Base-by-base conservation (phyloP, 2,329 filamentous ascomycete species). In the Diaporthe citri region DNA sequence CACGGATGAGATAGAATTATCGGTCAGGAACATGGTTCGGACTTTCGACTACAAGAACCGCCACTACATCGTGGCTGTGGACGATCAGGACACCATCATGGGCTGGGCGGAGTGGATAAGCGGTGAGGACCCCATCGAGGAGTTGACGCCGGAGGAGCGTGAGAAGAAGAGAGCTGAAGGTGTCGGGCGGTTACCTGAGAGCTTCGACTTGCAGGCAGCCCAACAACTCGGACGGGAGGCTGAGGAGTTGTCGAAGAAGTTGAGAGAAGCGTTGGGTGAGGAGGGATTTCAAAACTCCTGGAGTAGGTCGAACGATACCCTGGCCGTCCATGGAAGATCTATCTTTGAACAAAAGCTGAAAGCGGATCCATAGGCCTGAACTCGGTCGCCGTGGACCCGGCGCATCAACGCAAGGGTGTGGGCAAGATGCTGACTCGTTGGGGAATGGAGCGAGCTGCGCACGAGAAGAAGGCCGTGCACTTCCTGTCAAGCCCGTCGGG, bases 331-430 rank as follows among this genome's bases (percentile, higher is more conserved):
- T 15, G 43, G 9, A 28, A 39, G 8, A 13, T n/a, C 39, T 46
- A 46, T 46, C n/a, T 31, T 62, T 34, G 13, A 39, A n/a, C 34
- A 9, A 39, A 13, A 17, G 46, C 46, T 67, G 46, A 67, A 9
- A 41, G 9, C 25, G 3, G 25, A 39, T 15, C 48, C 20, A 0
- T 28, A 76, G 75, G 66, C 13, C 55, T 76, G 41, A 52, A 66
- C 28, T 34, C 36, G 10, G 52, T 76, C 28, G 56, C 41, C 31
- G 73, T 75, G 8, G 62, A 75, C 36, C 75, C 73, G 34, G 39
- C 36, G 22, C 51, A 76, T 41, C 75, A 75, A n/a, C 75, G 73
- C 28, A 67, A 59, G 51, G 75, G 73, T 2, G 48, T 73, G 6
- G 75, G 55, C 20, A 74, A 55, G 22, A 52, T 71, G 57, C 34